Percentiles rank a stretch among this genome's conserved stretches.
Evolutionary conservation across 169 alveolate species (phyloP).

Genomic region (Toxoplasma gondii): DNA sequence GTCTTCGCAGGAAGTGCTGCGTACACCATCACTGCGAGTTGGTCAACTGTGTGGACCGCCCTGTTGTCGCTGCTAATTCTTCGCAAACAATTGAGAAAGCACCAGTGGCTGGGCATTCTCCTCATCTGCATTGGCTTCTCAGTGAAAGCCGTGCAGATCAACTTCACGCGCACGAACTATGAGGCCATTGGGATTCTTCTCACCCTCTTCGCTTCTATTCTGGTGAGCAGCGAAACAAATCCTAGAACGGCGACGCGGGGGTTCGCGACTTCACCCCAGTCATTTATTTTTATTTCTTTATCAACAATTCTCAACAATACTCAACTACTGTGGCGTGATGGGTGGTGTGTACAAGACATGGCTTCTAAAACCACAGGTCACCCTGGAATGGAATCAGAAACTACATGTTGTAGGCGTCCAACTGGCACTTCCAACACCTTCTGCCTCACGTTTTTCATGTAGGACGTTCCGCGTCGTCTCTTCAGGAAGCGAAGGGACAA

Average conservation of each 20-base stretch:
- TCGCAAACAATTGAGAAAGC: background rate
- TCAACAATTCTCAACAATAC: background rate
- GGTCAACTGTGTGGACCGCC: conserved; percentile 64
- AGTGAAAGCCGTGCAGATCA: conserved; percentile 26
- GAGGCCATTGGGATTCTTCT: conserved; percentile 44
- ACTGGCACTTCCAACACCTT: too few relatives aligned
- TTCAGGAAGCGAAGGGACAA: too few relatives aligned
- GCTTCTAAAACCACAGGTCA: too few relatives aligned
- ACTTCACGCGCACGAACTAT: background rate
- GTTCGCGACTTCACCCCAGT: background rate
- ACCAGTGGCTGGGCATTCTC: conserved; percentile 57
- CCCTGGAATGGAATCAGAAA: too few relatives aligned
- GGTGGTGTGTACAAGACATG: too few relatives aligned
- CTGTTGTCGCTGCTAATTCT: conserved; percentile 41
- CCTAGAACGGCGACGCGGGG: too few relatives aligned
- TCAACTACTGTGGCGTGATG: too few relatives aligned
- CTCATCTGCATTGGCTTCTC: conserved; percentile 48
- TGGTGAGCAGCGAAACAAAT: background rate
- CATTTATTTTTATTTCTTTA: background rate
- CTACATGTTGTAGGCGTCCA: too few relatives aligned
- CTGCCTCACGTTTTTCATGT: too few relatives aligned
- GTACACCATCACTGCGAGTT: conserved; percentile 49
- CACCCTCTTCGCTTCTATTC: conserved; percentile 38
- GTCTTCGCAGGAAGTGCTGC: conserved; percentile 62
- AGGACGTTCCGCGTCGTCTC: too few relatives aligned